Evolutionary conservation across 2,329 filamentous ascomycete species (phyloP).

Genomic region (Zalaria sp.): DNA sequence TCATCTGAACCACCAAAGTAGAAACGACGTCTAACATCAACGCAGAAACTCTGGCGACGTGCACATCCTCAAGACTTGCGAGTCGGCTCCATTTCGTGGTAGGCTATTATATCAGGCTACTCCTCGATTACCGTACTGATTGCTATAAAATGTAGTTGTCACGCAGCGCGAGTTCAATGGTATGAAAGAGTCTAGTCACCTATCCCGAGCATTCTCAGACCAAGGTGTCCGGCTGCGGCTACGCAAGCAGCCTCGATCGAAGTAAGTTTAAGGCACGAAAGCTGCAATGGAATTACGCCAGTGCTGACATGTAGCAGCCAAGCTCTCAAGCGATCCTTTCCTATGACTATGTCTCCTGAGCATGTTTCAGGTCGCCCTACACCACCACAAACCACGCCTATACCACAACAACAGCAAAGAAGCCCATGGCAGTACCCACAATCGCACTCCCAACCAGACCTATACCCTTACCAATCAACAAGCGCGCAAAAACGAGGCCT

Average conservation of each 20-base stretch:
- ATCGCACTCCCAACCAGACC: no score
- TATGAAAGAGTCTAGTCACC: conserved; percentile 65
- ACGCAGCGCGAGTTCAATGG: conserved; percentile 60
- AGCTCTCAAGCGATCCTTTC: no score
- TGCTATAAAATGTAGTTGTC: conserved; percentile 17
- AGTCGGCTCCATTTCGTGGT: conserved; percentile 57
- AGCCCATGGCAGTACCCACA: no score
- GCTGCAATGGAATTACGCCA: no score
- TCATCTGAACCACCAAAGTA: background rate
- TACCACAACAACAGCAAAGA: no score
- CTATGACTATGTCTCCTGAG: no score
- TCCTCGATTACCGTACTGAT: conserved; percentile 1
- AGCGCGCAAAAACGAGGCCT: no score
- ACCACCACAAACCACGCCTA: no score
- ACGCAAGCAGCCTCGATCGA: conserved; percentile 48
- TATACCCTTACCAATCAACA: no score
- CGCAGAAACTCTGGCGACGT: conserved; percentile 24
- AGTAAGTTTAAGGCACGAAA: no score
- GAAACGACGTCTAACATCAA: conserved; percentile 1
- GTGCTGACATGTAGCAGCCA: no score
- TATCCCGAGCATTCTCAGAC: conserved; percentile 73
- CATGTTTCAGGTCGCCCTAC: no score
- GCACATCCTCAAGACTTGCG: conserved; percentile 37
- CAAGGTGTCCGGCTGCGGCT: conserved; percentile 73
- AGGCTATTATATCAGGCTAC: conserved; percentile 21